Conservation (phyloP, 1,139 yeast species). For the Schwanniomyces etchellsii region DNA sequence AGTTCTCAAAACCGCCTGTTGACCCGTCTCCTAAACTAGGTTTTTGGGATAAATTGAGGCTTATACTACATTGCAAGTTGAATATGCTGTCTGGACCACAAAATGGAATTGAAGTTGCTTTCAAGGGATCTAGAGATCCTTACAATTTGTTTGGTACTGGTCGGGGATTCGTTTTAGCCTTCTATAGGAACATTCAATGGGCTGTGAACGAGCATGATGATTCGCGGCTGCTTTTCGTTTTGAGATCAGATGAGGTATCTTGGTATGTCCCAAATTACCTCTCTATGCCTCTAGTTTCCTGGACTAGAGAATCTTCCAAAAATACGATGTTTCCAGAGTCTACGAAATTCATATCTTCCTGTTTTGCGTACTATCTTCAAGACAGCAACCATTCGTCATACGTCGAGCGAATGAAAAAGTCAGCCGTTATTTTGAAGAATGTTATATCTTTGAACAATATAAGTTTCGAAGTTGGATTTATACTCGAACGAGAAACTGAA, state of each 20-base stretch:
- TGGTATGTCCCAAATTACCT: conserved; percentile 59
- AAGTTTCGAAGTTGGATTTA: conserved; percentile 51
- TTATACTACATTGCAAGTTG: conserved; percentile 45
- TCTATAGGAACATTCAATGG: conserved; percentile 35
- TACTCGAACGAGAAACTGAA: conserved; percentile 43
- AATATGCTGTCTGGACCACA: conserved; percentile 16
- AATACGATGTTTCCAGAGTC: conserved; percentile 41
- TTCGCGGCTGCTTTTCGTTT: conserved; percentile 31
- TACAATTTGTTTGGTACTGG: conserved; percentile 34
- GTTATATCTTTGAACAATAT: conserved; percentile 57
- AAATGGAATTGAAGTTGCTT: conserved; percentile 50
- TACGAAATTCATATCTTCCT: conserved; percentile 36
- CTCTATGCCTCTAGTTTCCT: conserved; percentile 51
- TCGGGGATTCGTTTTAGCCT: conserved; percentile 37
- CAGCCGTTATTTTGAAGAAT: conserved; percentile 38
- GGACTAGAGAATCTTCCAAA: conserved; percentile 50
- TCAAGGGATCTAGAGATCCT: conserved; percentile 44
- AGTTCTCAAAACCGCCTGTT: conserved; percentile 77
- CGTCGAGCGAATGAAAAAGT: conserved; percentile 2
- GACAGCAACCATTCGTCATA: conserved; percentile 5
- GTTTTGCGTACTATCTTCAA: conserved; percentile 49
- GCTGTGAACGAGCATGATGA: conserved; percentile 36
- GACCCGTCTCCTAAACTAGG: conserved; percentile 55
- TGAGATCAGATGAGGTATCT: conserved; percentile 30
- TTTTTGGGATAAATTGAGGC: conserved; percentile 53